A percentile compares a stretch with the other conserved stretches of the same genome.
These are phyloP conservation scores for Mucuna pruriens DNA, from an alignment of 306 rosid species.

Conservation along the genomic window DNA sequence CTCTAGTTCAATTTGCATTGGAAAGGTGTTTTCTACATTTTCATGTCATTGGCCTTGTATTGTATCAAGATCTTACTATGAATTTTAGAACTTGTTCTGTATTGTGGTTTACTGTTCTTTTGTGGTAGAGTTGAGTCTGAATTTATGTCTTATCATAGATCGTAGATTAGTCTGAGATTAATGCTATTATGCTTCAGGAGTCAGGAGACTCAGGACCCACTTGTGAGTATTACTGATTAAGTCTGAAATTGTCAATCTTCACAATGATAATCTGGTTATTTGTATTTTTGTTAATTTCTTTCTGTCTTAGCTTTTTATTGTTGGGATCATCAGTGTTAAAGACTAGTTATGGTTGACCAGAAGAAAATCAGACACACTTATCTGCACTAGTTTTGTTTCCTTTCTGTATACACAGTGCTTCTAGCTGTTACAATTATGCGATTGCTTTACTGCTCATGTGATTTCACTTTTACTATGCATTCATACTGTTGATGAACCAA, in stretches of 20 bases:
- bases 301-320: constrained; percentile 11
- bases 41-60: not conserved
- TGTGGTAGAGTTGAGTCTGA: not conserved
- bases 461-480: constrained; percentile 21
- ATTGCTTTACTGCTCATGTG: not conserved
- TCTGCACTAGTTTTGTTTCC: constrained; percentile 7
- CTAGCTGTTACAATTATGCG: not conserved
- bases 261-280: not conserved
- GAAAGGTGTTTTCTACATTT: constrained; percentile 65
- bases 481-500: constrained; percentile 16
- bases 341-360: not conserved
- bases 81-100: not conserved
- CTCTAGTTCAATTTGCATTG: constrained; percentile 72
- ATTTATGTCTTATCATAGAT: constrained; percentile 6
- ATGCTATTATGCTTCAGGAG: constrained; percentile 30
- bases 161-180: not conserved
- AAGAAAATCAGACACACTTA: constrained; percentile 1
- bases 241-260: not conserved
- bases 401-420: not conserved
- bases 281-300: not conserved
- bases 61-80: not conserved
- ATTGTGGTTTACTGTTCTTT: constrained; percentile 4
- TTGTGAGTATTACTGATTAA: not conserved
- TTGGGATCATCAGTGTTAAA: constrained; percentile 7
- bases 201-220: not conserved